These are phyloP conservation scores for Irineochytrium annulatum DNA, from an alignment of 192 early-diverging fungal species.

Conservation along the genomic window DNA sequence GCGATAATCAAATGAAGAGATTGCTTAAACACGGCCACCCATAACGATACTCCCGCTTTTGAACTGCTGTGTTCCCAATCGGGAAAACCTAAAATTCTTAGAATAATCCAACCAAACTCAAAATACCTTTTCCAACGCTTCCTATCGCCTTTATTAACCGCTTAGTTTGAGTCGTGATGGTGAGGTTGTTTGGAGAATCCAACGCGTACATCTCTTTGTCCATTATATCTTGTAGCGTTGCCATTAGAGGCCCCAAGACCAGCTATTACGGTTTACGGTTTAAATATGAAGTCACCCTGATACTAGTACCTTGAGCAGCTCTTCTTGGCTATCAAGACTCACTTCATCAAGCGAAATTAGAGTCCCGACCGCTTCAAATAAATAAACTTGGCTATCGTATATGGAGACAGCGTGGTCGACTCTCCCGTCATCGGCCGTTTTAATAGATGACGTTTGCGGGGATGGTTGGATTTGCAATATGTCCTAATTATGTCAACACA, in stretches of 20 bases:
- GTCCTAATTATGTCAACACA: conserved; percentile 21
- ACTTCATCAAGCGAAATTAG: conserved; percentile 78
- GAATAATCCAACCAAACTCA: conserved; percentile 13
- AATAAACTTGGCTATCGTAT: conserved; percentile 78
- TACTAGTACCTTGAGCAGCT: conserved; percentile 44
- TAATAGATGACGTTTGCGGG: conserved; percentile 35
- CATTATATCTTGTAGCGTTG: conserved; percentile 70
- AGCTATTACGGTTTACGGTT: conserved; percentile 43
- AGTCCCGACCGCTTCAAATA: conserved; percentile 91
- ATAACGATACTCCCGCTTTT: conserved; percentile 36
- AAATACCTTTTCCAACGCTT: conserved; percentile 75
- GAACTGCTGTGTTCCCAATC: conserved; percentile 29
- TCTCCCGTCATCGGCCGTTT: conserved; percentile 36
- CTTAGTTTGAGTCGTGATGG: conserved; percentile 70
- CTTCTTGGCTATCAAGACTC: conserved; percentile 64
- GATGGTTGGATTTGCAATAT: conserved; percentile 71
- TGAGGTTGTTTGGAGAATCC: conserved; percentile 61
- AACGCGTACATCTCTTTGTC: conserved; percentile 55
- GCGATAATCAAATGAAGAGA: conserved; percentile 35
- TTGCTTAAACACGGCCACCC: conserved; percentile 73
- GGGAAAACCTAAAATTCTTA: conserved; percentile 59
- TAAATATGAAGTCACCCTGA: conserved; percentile 8
- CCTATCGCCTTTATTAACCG: conserved; percentile 83
- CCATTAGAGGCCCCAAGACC: conserved; percentile 73
- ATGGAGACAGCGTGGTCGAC: conserved; percentile 50